Percentiles rank a stretch among this genome's conserved stretches.
Evolutionary conservation across 345 rosid genomes (phyloP).

Genomic region (Salix brachista): DNA sequence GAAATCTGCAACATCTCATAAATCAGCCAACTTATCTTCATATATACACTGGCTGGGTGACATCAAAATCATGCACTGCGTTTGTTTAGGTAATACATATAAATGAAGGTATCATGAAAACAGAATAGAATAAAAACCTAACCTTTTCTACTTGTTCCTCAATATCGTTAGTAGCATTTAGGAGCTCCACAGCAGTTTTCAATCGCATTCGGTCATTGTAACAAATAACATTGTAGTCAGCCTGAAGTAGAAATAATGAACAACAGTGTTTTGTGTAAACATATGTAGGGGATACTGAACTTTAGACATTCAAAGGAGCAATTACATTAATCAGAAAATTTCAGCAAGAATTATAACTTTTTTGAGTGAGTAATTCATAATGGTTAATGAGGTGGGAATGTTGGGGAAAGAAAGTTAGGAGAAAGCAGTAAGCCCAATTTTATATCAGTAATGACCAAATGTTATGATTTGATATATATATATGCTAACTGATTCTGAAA

Average conservation of each 20-base stretch:
- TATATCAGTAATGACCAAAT: neutral
- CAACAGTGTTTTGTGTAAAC: slow-evolving; percentile 1
- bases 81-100: neutral
- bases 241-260: slow-evolving; percentile 35
- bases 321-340: neutral
- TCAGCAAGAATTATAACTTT: neutral
- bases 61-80: neutral
- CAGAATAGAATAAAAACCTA: neutral
- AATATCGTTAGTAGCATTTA: slow-evolving; percentile 65
- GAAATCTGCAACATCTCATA: slow-evolving; percentile 47
- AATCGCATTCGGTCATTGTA: slow-evolving; percentile 56
- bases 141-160: slow-evolving; percentile 69
- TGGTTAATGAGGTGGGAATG: too few species aligned
- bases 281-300: neutral
- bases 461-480: too few species aligned
- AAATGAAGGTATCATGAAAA: neutral
- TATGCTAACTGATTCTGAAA: neutral
- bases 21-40: slow-evolving; percentile 3
- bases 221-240: slow-evolving; percentile 68
- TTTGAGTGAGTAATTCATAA: neutral
- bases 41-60: neutral
- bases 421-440: neutral
- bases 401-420: neutral
- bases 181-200: slow-evolving; percentile 74
- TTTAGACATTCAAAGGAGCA: neutral